Evolutionary conservation across 2,329 filamentous ascomycete genomes (phyloP).

Genomic region (Didymella arachidicola): DNA sequence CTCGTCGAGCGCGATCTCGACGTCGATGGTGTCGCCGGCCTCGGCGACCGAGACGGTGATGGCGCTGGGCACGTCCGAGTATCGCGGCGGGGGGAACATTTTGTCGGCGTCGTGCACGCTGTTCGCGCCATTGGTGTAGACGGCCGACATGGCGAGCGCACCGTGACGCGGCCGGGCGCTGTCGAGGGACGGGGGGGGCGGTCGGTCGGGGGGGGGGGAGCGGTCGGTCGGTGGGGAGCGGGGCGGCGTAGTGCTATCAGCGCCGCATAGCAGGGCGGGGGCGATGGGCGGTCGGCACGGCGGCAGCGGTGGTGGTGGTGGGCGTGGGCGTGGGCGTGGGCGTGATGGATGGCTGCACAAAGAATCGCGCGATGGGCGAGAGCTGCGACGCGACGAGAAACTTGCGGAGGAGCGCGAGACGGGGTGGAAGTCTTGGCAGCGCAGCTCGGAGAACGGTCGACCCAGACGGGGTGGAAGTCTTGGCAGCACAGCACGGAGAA

Average conservation of each 20-base stretch:
- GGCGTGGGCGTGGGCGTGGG: background rate
- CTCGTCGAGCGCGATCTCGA: constrained; percentile 92
- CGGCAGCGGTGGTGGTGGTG: constrained; percentile 13
- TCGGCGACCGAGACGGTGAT: constrained; percentile 71
- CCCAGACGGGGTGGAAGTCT: background rate
- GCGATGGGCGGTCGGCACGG: constrained; percentile 23
- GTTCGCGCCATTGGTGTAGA: constrained; percentile 57
- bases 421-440: background rate
- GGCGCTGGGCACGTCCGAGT: constrained; percentile 67
- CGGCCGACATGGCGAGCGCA: constrained; percentile 58
- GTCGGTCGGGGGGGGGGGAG: constrained; percentile 1
- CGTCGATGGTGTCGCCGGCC: constrained; percentile 71
- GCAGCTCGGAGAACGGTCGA: background rate
- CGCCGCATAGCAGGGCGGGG: constrained; percentile 31
- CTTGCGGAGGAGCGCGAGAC: too few species aligned
- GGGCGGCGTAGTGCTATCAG: constrained; percentile 20
- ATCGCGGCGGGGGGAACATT: constrained; percentile 57
- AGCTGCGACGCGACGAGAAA: too few species aligned
- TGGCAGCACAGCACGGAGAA: background rate
- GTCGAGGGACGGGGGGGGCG: background rate
- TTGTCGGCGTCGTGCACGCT: constrained; percentile 58
- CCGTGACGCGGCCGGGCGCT: constrained; percentile 25
- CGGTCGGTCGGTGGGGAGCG: constrained; percentile 3
- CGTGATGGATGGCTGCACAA: constrained; percentile 30
- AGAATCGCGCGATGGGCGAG: constrained; percentile 4